A percentile compares a stretch with the other conserved stretches of the same genome.
phyloP scores from a whole-genome alignment of 192 early-diverging fungal genomes.

The Backusella australiensis region DNA sequence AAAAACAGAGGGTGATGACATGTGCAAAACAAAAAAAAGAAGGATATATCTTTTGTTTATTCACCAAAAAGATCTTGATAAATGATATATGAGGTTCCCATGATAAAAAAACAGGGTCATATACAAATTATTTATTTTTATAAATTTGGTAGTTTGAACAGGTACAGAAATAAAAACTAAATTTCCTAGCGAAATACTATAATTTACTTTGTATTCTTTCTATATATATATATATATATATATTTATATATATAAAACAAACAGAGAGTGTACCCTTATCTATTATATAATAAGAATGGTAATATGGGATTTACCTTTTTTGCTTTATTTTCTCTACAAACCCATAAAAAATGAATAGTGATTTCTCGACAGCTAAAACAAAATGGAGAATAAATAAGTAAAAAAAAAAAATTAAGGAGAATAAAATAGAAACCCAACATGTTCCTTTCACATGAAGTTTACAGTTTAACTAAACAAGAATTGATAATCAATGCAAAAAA shows the following conservation, averaged over 20 bases:
- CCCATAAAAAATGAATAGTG: background rate
- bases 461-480: background rate
- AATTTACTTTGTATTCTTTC: too few relatives aligned
- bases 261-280: too few relatives aligned
- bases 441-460: conserved; percentile 3
- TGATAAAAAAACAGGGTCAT: too few relatives aligned
- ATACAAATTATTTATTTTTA: too few relatives aligned
- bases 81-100: too few relatives aligned
- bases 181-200: too few relatives aligned
- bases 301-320: background rate
- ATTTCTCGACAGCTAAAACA: background rate
- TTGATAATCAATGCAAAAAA: conserved; percentile 4
- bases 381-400: background rate
- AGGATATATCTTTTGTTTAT: background rate
- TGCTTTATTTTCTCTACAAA: background rate
- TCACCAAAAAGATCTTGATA: too few relatives aligned
- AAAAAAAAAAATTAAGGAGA: background rate
- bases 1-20: background rate
- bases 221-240: too few relatives aligned
- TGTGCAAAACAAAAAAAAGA: background rate
- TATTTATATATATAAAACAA: too few relatives aligned
- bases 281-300: background rate
- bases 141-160: too few relatives aligned
- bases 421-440: conserved; percentile 2
- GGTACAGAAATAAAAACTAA: too few relatives aligned